phyloP scores from a whole-genome alignment of 106 monocot species.

The Dendrobium catenatum region DNA sequence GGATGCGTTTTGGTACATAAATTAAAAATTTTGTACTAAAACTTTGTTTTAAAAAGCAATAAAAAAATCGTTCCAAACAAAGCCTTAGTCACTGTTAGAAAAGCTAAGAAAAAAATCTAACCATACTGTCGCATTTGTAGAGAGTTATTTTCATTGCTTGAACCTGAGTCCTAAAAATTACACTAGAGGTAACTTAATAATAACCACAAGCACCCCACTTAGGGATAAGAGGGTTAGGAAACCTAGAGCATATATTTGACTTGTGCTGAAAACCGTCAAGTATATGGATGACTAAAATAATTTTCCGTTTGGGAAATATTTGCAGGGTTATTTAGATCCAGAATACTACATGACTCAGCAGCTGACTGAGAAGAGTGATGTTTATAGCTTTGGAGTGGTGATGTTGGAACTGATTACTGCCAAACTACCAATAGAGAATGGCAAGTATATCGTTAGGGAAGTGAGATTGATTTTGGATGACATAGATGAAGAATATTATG shows the following conservation, averaged over 20 bases:
- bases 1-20: too few species aligned
- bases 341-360: slow-evolving; percentile 79
- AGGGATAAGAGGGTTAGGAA: background rate
- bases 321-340: slow-evolving; percentile 62
- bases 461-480: slow-evolving; percentile 32
- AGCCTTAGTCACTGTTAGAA: too few species aligned
- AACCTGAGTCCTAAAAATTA: background rate
- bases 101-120: too few species aligned
- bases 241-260: background rate
- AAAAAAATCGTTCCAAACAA: too few species aligned
- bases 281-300: background rate
- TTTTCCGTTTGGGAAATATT: slow-evolving; percentile 5
- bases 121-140: background rate
- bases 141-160: background rate
- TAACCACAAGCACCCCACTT: background rate
- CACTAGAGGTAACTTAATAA: background rate
- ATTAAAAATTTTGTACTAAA: too few species aligned
- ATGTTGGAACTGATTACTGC: slow-evolving; percentile 58
- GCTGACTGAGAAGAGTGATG: slow-evolving; percentile 70
- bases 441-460: slow-evolving; percentile 61
- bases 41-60: too few species aligned
- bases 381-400: slow-evolving; percentile 65
- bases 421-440: slow-evolving; percentile 56
- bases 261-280: background rate
- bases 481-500: slow-evolving; percentile 38